Evolutionary conservation across 2,329 filamentous ascomycete species (phyloP).

Genomic region (Magnaporthiopsis rhizophila): DNA sequence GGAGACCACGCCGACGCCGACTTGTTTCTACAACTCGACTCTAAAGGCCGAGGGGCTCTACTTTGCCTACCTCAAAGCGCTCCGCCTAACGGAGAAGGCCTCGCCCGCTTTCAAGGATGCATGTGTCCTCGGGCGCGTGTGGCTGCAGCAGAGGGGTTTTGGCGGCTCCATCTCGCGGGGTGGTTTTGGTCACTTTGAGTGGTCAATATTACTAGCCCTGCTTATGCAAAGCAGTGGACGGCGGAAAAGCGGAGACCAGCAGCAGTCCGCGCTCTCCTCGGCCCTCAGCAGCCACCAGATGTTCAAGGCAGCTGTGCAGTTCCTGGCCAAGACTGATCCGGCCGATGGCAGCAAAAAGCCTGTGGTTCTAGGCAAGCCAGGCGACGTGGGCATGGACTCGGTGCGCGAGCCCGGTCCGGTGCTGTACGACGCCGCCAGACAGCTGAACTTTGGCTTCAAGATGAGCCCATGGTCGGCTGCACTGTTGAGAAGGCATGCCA

Average conservation of each 20-base stretch:
- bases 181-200: slow-evolving; percentile 92
- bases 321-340: slow-evolving; percentile 67
- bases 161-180: slow-evolving; percentile 60
- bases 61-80: slow-evolving; percentile 64
- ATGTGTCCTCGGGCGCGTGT: slow-evolving; percentile 76
- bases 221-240: slow-evolving; percentile 67
- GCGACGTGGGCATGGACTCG: slow-evolving; percentile 18
- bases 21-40: slow-evolving; percentile 84
- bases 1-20: slow-evolving; percentile 36
- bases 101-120: slow-evolving; percentile 73
- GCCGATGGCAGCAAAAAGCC: slow-evolving; percentile 45
- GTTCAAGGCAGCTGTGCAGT: slow-evolving; percentile 91
- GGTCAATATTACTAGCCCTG: slow-evolving; percentile 71
- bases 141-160: slow-evolving; percentile 84
- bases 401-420: slow-evolving; percentile 50
- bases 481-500: slow-evolving; percentile 66
- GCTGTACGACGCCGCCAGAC: slow-evolving; percentile 67
- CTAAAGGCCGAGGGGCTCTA: slow-evolving; percentile 70
- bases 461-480: slow-evolving; percentile 81
- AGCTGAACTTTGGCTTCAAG: slow-evolving; percentile 81
- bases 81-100: slow-evolving; percentile 61
- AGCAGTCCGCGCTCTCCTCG: slow-evolving; percentile 58
- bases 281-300: slow-evolving; percentile 87
- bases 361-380: slow-evolving; percentile 40
- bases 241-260: slow-evolving; percentile 49